Conservation (phyloP, 2,329 filamentous ascomycete species). For the Nemania diffusa region DNA sequence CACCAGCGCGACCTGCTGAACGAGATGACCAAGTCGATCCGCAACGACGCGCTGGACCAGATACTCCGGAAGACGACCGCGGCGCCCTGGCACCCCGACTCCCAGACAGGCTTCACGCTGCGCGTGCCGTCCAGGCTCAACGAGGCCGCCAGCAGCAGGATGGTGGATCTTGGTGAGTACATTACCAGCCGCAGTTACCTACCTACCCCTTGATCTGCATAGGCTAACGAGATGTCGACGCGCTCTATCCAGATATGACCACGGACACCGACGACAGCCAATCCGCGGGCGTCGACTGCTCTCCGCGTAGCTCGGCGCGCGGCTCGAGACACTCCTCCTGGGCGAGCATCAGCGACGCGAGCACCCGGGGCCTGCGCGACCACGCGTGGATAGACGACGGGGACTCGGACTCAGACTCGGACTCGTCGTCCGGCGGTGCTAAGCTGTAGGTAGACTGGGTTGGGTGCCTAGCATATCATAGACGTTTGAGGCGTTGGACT, state of each 20-base stretch:
- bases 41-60: conserved; percentile 42
- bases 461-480: not conserved
- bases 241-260: conserved; percentile 12
- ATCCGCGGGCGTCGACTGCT: not conserved
- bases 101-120: conserved; percentile 41
- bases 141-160: not conserved
- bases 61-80: conserved; percentile 33
- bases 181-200: not conserved
- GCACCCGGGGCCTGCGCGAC: not conserved
- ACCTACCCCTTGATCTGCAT: not conserved
- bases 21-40: conserved; percentile 41
- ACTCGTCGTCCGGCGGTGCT: conserved; percentile 18
- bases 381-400: conserved; percentile 4
- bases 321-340: conserved; percentile 10
- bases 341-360: conserved; percentile 18
- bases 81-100: conserved; percentile 39
- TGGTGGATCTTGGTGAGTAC: conserved; percentile 24
- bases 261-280: conserved; percentile 14
- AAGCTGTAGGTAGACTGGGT: conserved; percentile 5
- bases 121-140: not conserved
- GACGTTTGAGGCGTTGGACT: not conserved
- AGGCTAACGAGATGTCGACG: not conserved
- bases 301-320: not conserved
- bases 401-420: conserved; percentile 7
- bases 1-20: conserved; percentile 42